Evolutionary conservation across 768 basidiomycete species (phyloP).

Genomic region (Leucogyrophana mollusca): DNA sequence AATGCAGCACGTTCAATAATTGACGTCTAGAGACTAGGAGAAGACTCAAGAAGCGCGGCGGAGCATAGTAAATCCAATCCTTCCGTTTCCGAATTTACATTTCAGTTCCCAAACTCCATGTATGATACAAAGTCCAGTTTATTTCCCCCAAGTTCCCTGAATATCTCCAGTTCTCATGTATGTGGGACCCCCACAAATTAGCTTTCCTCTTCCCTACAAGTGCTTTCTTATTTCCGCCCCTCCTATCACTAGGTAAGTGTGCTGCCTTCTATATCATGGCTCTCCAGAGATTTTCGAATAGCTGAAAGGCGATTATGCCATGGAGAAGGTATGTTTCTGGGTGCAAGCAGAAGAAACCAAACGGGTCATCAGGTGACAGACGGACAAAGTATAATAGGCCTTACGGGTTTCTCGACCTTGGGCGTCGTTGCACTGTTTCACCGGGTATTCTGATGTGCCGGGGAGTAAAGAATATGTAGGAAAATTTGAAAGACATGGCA

Average conservation of each 20-base stretch:
- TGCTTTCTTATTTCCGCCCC: too few relatives aligned
- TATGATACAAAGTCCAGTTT: too few relatives aligned
- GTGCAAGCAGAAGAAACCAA: conserved; percentile 11
- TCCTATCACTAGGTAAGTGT: conserved; percentile 9
- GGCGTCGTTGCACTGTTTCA: conserved; percentile 26
- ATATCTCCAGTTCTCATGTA: too few relatives aligned
- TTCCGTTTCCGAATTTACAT: too few relatives aligned
- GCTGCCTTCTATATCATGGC: not conserved
- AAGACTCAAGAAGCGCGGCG: too few relatives aligned
- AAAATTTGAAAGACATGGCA: conserved; percentile 38
- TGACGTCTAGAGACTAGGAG: too few relatives aligned
- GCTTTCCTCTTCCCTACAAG: too few relatives aligned
- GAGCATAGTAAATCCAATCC: too few relatives aligned
- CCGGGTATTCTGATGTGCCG: conserved; percentile 51
- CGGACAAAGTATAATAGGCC: not conserved
- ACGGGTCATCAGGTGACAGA: not conserved
- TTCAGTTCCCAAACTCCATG: too few relatives aligned
- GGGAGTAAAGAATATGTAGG: conserved; percentile 54
- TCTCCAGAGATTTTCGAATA: conserved; percentile 30
- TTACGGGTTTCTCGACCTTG: conserved; percentile 24
- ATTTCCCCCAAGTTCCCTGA: too few relatives aligned
- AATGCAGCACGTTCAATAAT: too few relatives aligned
- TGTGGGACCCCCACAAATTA: too few relatives aligned
- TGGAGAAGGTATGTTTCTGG: conserved; percentile 23
- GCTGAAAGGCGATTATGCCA: conserved; percentile 28